Percentiles rank a stretch among this genome's conserved stretches.
These are phyloP conservation scores for Ustilago nuda DNA, from an alignment of 1,284 basidiomycete species.

Conservation along the genomic window DNA sequence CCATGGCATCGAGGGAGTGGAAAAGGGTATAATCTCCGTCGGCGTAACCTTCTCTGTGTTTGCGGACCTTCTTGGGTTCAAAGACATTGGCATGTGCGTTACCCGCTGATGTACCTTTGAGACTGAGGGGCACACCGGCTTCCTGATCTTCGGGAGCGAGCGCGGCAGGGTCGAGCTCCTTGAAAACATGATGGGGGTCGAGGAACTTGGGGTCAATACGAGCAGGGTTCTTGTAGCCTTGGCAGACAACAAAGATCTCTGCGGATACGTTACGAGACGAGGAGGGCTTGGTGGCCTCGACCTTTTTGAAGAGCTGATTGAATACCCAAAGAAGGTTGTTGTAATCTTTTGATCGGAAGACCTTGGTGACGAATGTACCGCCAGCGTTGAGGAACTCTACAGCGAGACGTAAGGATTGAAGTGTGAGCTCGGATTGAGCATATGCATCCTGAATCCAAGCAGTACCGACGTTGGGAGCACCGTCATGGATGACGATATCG, in stretches of 20 bases:
- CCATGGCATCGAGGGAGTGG: constrained; percentile 78
- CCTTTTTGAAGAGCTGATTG: constrained; percentile 92
- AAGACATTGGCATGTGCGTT: constrained; percentile 80
- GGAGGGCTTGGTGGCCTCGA: constrained; percentile 98
- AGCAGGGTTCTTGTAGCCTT: constrained; percentile 92
- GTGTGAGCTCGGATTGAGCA: constrained; percentile 94
- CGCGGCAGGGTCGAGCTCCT: constrained; percentile 76
- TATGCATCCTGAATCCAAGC: constrained; percentile 99
- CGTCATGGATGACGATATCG: constrained; percentile 99
- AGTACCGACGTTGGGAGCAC: constrained; percentile 98
- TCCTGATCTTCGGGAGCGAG: constrained; percentile 25
- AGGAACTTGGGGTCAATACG: constrained; percentile 98
- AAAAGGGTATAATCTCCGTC: constrained; percentile 94
- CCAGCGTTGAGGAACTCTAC: constrained; percentile 95
- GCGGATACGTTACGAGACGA: constrained; percentile 99
- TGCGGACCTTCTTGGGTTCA: constrained; percentile 94
- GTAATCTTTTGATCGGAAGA: constrained; percentile 98
- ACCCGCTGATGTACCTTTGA: constrained; percentile 60
- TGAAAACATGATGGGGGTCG: constrained; percentile 97
- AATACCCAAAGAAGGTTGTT: constrained; percentile 99
- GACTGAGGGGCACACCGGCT: constrained; percentile 42
- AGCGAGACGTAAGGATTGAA: constrained; percentile 94
- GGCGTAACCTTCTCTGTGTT: constrained; percentile 92
- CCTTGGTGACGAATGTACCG: constrained; percentile 92
- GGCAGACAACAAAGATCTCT: constrained; percentile 99